Evolutionary conservation across 257 asterid species (phyloP), one percentile per base, ranked within the genome.

Genomic region (Verbena officinalis): DNA sequence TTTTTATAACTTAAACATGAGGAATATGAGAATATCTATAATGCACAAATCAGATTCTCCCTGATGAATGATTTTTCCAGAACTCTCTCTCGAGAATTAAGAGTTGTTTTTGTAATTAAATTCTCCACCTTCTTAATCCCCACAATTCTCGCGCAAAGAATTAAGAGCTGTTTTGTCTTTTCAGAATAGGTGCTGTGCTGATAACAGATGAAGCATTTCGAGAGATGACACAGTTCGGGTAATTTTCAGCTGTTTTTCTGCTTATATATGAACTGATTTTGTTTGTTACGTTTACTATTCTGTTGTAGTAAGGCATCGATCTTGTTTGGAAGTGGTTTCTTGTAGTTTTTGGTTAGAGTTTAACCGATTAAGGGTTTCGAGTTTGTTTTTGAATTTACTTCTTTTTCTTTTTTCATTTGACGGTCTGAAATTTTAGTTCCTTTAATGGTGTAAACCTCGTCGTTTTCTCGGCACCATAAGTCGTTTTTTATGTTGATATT

Each of bases 221-320:
- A 54, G 59, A 49, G 9, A 60, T 61, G 45, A 12, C 1, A 52
- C 19, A 17, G 9, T 45, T 45, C 33, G 24, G 80, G 76, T 69
- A 61, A 52, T 44, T 19, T 64, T 4, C 6, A 20, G 5, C 20
- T 3, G 55, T 31, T 31, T 10, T 24, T 48, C 7, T 8, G 22
- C 19, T 42, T 42, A 7, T 42, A 3, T 53, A 9, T 54, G 56
- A 21, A 31, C 4, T 53, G 44, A 4, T 52, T 67, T 60, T 45
- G 48, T 60, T 67, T 40, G 45, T 56, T 55, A 14, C 14, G 56
- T 11, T 58, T 57, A 9, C 4, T 34, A 55, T 45, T 40, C 0
- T 45, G 60, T 27, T 27, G 33, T 27, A 5, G 5, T 2, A 27
- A 27, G 33, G 5, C 61, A 4, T 10, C 13, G 14, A 24, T 49